A percentile compares a stretch with the other conserved stretches of the same genome.
Evolutionary conservation across 2,329 filamentous ascomycete species (phyloP).

Genomic region (Fusarium succisae): DNA sequence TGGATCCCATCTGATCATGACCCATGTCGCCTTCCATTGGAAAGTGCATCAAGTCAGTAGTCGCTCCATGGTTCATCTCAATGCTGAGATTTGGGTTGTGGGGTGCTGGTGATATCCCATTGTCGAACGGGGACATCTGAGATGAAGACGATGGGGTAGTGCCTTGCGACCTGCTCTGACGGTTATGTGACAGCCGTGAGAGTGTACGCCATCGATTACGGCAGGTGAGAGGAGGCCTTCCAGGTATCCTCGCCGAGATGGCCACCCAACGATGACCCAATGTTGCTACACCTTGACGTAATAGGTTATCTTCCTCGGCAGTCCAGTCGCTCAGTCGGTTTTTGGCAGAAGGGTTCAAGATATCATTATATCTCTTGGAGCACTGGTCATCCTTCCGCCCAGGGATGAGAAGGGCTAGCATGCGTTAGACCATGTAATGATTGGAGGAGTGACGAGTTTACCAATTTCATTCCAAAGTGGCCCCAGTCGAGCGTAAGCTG

Average conservation of each 20-base stretch:
- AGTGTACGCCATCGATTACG: slow-evolving; percentile 43
- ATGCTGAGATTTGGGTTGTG: slow-evolving; percentile 3
- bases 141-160: slow-evolving; percentile 34
- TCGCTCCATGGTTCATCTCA: background rate
- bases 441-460: background rate
- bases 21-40: slow-evolving; percentile 12
- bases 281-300: slow-evolving; percentile 37
- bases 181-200: slow-evolving; percentile 20
- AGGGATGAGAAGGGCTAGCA: slow-evolving; percentile 38
- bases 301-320: slow-evolving; percentile 36
- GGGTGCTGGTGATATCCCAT: slow-evolving; percentile 28
- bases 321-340: slow-evolving; percentile 43
- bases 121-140: slow-evolving; percentile 30
- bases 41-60: slow-evolving; percentile 16
- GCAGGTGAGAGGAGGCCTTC: slow-evolving; percentile 43
- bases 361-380: slow-evolving; percentile 45
- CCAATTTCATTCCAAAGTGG: slow-evolving; percentile 43
- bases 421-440: background rate
- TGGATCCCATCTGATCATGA: slow-evolving; percentile 15
- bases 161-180: slow-evolving; percentile 27
- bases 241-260: slow-evolving; percentile 40
- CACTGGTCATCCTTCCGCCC: slow-evolving; percentile 46
- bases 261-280: slow-evolving; percentile 44
- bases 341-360: slow-evolving; percentile 41
- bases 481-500: slow-evolving; percentile 40